These are phyloP conservation scores for Candida nemodendra DNA, from an alignment of 805 yeast genomes.

Conservation along the genomic window DNA sequence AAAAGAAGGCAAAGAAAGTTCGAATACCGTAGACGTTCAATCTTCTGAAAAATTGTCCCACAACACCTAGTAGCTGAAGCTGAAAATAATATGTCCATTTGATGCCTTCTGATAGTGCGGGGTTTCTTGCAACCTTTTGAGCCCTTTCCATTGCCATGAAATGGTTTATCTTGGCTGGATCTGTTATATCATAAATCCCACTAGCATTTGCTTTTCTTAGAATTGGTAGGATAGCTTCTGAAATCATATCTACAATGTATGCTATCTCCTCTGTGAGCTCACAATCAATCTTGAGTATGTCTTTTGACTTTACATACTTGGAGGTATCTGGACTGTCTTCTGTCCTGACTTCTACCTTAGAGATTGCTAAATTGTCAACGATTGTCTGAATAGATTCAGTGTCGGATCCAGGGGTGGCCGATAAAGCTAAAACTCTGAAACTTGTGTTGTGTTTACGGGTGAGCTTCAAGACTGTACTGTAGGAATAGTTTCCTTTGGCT, in stretches of 20 bases:
- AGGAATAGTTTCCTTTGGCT: slow-evolving; percentile 87
- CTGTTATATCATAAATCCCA: slow-evolving; percentile 60
- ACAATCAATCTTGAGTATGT: slow-evolving; percentile 58
- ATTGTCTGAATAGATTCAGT: slow-evolving; percentile 87
- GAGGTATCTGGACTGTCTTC: slow-evolving; percentile 78
- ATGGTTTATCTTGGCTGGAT: slow-evolving; percentile 66
- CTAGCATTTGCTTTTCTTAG: slow-evolving; percentile 61
- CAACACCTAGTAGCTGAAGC: slow-evolving; percentile 60
- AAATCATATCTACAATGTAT: slow-evolving; percentile 51
- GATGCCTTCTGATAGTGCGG: slow-evolving; percentile 58
- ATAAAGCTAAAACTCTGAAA: slow-evolving; percentile 77
- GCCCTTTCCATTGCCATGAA: slow-evolving; percentile 71
- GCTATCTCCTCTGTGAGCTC: slow-evolving; percentile 52
- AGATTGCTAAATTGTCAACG: slow-evolving; percentile 67
- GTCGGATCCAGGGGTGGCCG: slow-evolving; percentile 94
- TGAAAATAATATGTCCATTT: slow-evolving; percentile 71
- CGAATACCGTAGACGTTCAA: slow-evolving; percentile 79
- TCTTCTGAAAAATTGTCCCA: slow-evolving; percentile 69
- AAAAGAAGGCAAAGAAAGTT: slow-evolving; percentile 69
- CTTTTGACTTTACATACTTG: slow-evolving; percentile 73
- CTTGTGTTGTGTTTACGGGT: slow-evolving; percentile 61
- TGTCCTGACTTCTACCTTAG: slow-evolving; percentile 80
- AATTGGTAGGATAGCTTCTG: slow-evolving; percentile 66
- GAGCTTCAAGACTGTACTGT: slow-evolving; percentile 75
- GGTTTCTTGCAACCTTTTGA: slow-evolving; percentile 53